Conservation (phyloP, 371 early-diverging fungal genomes). For the Circinella minor region DNA sequence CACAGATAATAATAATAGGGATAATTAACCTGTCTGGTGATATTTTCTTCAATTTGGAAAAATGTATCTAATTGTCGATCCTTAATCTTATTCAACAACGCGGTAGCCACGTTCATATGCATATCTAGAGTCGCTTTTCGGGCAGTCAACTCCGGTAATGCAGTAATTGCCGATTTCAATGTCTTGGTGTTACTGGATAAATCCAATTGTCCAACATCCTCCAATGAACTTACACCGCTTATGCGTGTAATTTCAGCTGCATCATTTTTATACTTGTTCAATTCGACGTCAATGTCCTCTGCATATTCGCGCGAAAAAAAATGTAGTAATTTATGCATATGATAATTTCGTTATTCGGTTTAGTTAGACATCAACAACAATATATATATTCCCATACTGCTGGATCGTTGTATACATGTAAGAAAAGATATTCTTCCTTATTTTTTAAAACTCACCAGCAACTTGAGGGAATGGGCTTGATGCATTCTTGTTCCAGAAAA, state of each 20-base stretch:
- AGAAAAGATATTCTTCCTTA: neutral
- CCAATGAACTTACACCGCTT: slow-evolving; percentile 84
- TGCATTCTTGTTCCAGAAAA: slow-evolving; percentile 95
- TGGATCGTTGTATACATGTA: too few species aligned
- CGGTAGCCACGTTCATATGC: slow-evolving; percentile 98
- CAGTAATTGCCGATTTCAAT: slow-evolving; percentile 90
- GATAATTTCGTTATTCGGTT: too few species aligned
- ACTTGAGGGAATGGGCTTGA: slow-evolving; percentile 97
- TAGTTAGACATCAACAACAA: too few species aligned
- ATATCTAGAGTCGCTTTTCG: slow-evolving; percentile 95
- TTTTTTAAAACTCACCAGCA: slow-evolving; percentile 62
- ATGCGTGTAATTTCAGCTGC: slow-evolving; percentile 90
- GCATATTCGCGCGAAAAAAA: neutral
- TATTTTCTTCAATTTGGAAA: slow-evolving; percentile 92
- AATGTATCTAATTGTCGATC: slow-evolving; percentile 95
- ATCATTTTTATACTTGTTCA: slow-evolving; percentile 91
- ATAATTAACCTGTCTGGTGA: slow-evolving; percentile 57
- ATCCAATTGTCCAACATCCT: slow-evolving; percentile 81
- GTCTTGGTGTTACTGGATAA: slow-evolving; percentile 81
- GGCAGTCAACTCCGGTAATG: slow-evolving; percentile 95
- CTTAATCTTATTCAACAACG: slow-evolving; percentile 90
- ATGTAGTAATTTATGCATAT: neutral
- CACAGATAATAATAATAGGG: too few species aligned
- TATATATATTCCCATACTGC: too few species aligned
- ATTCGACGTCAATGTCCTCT: slow-evolving; percentile 90